Evolutionary conservation across 495 filamentous ascomycete species (phyloP).

Genomic region (Annulohypoxylon stygium): DNA sequence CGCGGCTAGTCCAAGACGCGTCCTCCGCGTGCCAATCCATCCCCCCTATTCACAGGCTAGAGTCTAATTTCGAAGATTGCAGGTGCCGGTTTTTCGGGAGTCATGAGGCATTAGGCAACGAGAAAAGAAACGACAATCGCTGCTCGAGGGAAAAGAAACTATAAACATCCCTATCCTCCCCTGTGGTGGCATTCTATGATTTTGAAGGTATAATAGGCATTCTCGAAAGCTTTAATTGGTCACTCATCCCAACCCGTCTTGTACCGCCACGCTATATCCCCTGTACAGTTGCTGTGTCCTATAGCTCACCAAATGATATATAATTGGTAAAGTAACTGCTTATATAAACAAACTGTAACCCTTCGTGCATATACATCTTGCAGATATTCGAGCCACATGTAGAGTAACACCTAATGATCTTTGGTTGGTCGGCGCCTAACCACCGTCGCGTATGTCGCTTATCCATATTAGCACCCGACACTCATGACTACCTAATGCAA

Average conservation of each 20-base stretch:
- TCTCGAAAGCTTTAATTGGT: not conserved
- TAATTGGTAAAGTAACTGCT: not conserved
- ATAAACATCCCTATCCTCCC: not conserved
- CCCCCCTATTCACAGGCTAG: not conserved
- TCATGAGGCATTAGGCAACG: not conserved
- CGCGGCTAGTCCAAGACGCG: conserved; percentile 15
- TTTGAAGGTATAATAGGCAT: not conserved
- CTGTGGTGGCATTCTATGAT: not conserved
- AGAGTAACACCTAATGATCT: conserved; percentile 17
- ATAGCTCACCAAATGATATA: not conserved
- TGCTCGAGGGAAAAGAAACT: not conserved
- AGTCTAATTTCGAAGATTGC: not conserved
- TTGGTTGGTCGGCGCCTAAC: conserved; percentile 8
- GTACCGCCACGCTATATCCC: not conserved
- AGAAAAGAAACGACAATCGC: not conserved
- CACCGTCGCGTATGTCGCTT: not conserved
- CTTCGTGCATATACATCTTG: not conserved
- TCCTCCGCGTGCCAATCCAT: conserved; percentile 36
- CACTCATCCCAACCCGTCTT: not conserved
- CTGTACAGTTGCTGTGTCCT: not conserved
- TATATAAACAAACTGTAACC: not conserved
- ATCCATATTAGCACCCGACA: not conserved
- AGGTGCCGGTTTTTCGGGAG: not conserved
- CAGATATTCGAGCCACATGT: not conserved
- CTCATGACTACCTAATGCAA: not conserved